Percentiles rank a stretch among this genome's conserved stretches.
phyloP scores from a whole-genome alignment of 2,329 filamentous ascomycete genomes.

The Xylariaceae sp. region DNA sequence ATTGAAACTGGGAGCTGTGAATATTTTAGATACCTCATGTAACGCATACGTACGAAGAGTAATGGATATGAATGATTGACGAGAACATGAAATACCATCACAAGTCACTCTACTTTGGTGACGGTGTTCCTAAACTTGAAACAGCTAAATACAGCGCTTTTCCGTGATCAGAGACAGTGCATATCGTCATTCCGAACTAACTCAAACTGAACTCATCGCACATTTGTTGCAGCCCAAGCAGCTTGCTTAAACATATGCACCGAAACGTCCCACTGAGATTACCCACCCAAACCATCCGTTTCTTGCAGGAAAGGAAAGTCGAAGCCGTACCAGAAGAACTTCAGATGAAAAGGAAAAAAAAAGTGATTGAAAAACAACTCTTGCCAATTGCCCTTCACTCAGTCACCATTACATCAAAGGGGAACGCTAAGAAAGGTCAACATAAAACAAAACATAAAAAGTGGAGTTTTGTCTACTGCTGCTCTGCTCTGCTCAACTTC shows the following conservation, averaged over 20 bases:
- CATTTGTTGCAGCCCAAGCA: not conserved
- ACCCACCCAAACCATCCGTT: not conserved
- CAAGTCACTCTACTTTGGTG: not conserved
- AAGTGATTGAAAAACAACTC: no score
- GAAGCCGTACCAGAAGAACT: not conserved
- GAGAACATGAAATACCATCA: not conserved
- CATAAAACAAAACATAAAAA: not conserved
- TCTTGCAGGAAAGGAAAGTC: not conserved
- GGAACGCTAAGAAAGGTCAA: not conserved
- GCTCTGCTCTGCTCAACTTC: no score
- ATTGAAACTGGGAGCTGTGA: constrained; percentile 10
- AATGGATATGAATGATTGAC: constrained; percentile 23
- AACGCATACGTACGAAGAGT: constrained; percentile 10
- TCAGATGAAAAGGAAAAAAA: no score
- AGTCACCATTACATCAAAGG: constrained; percentile 2
- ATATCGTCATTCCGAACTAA: not conserved
- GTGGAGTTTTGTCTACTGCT: not conserved
- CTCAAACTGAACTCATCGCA: constrained; percentile 12
- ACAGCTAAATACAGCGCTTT: constrained; percentile 20
- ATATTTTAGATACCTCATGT: constrained; percentile 4
- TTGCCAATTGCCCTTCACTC: no score
- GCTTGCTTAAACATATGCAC: not conserved
- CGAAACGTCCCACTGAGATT: not conserved
- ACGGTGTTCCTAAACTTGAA: not conserved
- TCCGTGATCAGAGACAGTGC: no score